A percentile compares a stretch with the other conserved stretches of the same genome.
Evolutionary conservation across 352 stramenopile species (phyloP).

Genomic region (Globisporangium yorkense): DNA sequence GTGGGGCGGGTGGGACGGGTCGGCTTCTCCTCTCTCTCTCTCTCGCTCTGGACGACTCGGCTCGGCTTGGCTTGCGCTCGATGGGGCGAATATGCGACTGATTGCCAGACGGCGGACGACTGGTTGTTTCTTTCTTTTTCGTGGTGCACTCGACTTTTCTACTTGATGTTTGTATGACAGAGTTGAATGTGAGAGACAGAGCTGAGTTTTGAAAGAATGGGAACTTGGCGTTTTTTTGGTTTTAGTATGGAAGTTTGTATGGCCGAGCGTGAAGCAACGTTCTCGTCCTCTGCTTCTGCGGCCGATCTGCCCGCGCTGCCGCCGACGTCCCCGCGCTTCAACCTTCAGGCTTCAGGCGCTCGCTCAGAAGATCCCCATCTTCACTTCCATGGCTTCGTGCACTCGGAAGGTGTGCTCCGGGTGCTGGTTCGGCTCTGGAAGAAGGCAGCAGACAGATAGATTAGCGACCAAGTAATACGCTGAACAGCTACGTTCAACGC

Average conservation of each 20-base stretch:
- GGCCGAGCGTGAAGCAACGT: too few species aligned
- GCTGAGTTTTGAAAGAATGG: neutral
- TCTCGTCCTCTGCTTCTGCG: neutral
- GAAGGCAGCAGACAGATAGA: neutral
- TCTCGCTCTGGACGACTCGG: too few species aligned
- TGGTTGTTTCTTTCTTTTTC: neutral
- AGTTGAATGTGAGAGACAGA: neutral
- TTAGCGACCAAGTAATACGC: too few species aligned
- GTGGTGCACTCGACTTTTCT: neutral
- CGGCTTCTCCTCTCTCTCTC: too few species aligned
- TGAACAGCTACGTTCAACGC: too few species aligned
- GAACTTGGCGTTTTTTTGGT: neutral
- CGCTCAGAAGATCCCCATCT: conserved; percentile 84
- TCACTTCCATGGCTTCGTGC: conserved; percentile 87
- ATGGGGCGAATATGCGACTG: neutral
- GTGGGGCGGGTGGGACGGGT: too few species aligned
- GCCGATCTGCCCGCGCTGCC: neutral
- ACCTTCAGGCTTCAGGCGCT: too few species aligned
- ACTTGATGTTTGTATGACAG: neutral
- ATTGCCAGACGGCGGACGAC: neutral
- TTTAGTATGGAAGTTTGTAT: neutral
- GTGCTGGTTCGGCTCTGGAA: conserved; percentile 68
- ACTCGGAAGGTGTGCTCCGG: conserved; percentile 77
- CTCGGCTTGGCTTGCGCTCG: neutral
- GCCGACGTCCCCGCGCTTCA: neutral